Evolutionary conservation across 2,329 filamentous ascomycete genomes (phyloP).

Genomic region (Aspergillus terreus): DNA sequence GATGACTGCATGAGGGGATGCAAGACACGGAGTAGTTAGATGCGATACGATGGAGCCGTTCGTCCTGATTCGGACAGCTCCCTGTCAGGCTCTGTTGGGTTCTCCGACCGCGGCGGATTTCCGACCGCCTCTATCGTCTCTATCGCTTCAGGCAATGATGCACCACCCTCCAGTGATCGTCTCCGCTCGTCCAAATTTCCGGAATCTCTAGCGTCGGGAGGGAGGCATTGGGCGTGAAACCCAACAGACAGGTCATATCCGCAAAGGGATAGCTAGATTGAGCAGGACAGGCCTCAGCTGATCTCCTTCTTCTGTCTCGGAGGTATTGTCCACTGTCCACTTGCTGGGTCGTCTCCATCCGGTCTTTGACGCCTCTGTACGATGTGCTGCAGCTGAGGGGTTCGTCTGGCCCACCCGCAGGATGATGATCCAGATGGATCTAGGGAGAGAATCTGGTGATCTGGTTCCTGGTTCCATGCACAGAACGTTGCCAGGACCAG

Average conservation of each 20-base stretch:
- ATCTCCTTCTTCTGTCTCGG: background rate
- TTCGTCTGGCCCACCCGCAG: no score
- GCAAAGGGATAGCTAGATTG: background rate
- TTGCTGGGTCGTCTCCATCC: no score
- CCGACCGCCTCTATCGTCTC: background rate
- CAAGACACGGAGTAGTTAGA: no score
- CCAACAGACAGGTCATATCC: conserved; percentile 11
- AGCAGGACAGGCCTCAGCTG: background rate
- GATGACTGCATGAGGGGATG: no score
- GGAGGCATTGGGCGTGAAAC: conserved; percentile 5
- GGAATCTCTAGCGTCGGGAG: conserved; percentile 10
- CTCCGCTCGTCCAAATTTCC: conserved; percentile 17
- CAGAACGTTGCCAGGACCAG: no score
- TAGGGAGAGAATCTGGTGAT: no score
- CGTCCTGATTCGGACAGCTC: background rate
- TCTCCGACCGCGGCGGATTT: background rate
- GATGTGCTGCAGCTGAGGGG: no score
- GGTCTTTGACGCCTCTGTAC: no score
- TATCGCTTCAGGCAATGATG: conserved; percentile 5
- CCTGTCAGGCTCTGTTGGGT: background rate
- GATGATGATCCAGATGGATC: no score
- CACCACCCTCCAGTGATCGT: conserved; percentile 8
- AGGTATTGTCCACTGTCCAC: no score
- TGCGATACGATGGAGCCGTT: background rate
- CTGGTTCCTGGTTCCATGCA: no score